phyloP scores from a whole-genome alignment of 176 grass and related monocot genomes.

The Ananas comosus region DNA sequence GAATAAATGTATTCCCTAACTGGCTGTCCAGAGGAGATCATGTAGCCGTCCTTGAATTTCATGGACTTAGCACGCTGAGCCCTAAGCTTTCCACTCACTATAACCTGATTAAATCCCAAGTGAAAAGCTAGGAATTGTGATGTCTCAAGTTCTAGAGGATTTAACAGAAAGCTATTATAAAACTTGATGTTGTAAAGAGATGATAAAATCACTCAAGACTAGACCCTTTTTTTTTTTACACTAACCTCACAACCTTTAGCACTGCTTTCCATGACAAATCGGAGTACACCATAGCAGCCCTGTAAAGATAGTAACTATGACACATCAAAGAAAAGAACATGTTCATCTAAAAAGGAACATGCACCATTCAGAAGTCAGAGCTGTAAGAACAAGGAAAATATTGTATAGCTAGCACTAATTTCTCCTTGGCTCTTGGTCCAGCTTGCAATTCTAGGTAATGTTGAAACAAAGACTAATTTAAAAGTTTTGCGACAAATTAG shows the following conservation, averaged over 20 bases:
- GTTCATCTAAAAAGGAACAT: not conserved
- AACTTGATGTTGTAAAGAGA: not conserved
- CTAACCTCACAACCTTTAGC: slow-evolving; percentile 81
- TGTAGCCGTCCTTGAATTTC: slow-evolving; percentile 95
- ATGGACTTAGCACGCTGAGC: slow-evolving; percentile 80
- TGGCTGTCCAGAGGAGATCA: slow-evolving; percentile 89
- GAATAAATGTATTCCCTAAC: slow-evolving; percentile 84
- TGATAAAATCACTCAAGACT: not conserved
- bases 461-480: no score
- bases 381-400: not conserved
- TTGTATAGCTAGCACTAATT: not conserved
- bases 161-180: not conserved
- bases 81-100: slow-evolving; percentile 85
- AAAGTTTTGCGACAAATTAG: no score
- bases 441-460: no score
- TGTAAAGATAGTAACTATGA: slow-evolving; percentile 16
- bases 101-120: slow-evolving; percentile 33
- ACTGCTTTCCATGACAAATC: slow-evolving; percentile 93
- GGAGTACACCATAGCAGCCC: slow-evolving; percentile 96
- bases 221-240: not conserved
- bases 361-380: not conserved
- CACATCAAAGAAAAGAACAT: not conserved
- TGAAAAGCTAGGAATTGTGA: not conserved
- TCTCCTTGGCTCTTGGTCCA: no score
- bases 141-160: not conserved